Conservation (phyloP, 768 basidiomycete genomes). For the Myochromella boudieri region DNA sequence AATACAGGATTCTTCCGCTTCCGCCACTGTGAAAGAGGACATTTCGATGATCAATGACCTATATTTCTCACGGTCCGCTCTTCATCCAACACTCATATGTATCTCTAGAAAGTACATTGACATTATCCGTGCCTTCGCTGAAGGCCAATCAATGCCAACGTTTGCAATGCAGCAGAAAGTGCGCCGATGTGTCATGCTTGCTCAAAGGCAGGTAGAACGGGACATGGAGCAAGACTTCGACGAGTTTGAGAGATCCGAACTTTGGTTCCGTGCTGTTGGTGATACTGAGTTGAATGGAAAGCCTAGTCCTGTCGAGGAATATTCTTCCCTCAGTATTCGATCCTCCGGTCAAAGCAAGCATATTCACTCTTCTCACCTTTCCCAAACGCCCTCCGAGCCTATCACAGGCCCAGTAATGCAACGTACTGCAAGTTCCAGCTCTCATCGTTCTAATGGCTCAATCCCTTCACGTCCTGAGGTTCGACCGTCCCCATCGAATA, state of each 20-base stretch:
- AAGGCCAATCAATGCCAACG: constrained; percentile 44
- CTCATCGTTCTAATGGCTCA: constrained; percentile 33
- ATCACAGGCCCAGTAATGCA: constrained; percentile 39
- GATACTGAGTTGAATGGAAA: constrained; percentile 51
- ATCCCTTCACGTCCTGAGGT: constrained; percentile 21
- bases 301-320: constrained; percentile 10
- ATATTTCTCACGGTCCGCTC: constrained; percentile 70
- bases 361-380: constrained; percentile 13
- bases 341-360: constrained; percentile 12
- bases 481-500: constrained; percentile 47
- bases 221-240: constrained; percentile 93
- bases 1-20: constrained; percentile 52
- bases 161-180: constrained; percentile 52
- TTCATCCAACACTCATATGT: constrained; percentile 56
- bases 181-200: constrained; percentile 75
- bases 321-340: neutral
- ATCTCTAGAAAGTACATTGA: constrained; percentile 73
- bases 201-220: constrained; percentile 83
- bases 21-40: constrained; percentile 77
- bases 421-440: constrained; percentile 39
- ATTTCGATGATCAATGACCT: constrained; percentile 86
- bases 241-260: constrained; percentile 82
- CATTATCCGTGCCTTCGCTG: constrained; percentile 66
- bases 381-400: constrained; percentile 21
- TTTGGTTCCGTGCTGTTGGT: constrained; percentile 88